phyloP scores from a whole-genome alignment of 352 stramenopile species.

The Pythium insidiosum region DNA sequence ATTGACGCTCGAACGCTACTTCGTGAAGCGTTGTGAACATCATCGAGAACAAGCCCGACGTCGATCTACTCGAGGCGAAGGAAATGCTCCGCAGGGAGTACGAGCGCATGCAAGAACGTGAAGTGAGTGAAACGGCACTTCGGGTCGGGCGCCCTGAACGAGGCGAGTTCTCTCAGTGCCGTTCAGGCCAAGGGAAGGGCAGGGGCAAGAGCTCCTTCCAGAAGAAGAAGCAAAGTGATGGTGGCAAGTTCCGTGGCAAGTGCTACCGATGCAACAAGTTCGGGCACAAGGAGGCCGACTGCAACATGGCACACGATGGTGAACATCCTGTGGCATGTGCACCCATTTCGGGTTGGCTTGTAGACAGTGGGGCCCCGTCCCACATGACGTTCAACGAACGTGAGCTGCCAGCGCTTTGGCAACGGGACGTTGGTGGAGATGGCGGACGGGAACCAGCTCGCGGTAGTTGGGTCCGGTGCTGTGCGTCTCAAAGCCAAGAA shows the following conservation, averaged over 20 bases:
- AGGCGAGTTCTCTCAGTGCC: too few relatives aligned
- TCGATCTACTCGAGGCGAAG: not conserved
- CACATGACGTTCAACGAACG: conserved; percentile 7
- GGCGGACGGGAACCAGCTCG: conserved; percentile 1
- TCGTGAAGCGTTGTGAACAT: conserved; percentile 1
- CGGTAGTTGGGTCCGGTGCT: not conserved
- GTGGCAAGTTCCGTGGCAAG: conserved; percentile 1
- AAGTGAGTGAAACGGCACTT: too few relatives aligned
- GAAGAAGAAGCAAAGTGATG: not conserved
- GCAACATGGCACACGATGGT: not conserved
- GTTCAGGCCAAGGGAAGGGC: too few relatives aligned
- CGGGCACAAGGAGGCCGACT: conserved; percentile 5
- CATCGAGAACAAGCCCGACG: conserved; percentile 7
- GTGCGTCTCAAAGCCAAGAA: not conserved
- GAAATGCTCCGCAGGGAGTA: not conserved
- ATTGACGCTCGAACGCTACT: not conserved
- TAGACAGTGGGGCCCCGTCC: conserved; percentile 4
- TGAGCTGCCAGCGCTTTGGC: not conserved
- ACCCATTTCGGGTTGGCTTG: not conserved
- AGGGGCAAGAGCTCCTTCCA: not conserved
- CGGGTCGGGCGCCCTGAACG: too few relatives aligned
- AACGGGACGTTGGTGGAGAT: not conserved
- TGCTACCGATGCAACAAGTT: conserved; percentile 3
- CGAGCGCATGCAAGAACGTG: too few relatives aligned
- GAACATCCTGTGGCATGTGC: not conserved